These are phyloP conservation scores for Salmacisia buchloeana DNA, from an alignment of 1,284 basidiomycete species.

Conservation along the genomic window DNA sequence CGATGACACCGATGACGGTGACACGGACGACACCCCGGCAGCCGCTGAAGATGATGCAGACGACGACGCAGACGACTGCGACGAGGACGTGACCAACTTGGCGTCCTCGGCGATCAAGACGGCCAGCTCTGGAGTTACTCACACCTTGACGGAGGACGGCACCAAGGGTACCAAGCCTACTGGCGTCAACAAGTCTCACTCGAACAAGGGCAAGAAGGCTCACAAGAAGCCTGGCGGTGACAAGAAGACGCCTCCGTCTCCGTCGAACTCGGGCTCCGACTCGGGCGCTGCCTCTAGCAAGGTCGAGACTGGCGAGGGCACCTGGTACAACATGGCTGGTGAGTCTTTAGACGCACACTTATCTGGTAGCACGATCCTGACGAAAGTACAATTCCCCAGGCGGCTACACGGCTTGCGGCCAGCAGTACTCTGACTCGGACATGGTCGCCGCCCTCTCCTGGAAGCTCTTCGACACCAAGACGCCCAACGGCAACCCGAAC, in stretches of 20 bases:
- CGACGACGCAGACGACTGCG: conserved; percentile 1
- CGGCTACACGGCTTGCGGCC: conserved; percentile 42
- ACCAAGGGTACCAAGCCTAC: too few relatives aligned
- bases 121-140: too few relatives aligned
- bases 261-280: neutral
- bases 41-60: neutral
- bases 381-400: neutral
- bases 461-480: conserved; percentile 26
- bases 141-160: too few relatives aligned
- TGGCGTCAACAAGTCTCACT: too few relatives aligned
- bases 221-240: too few relatives aligned
- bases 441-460: conserved; percentile 41
- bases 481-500: conserved; percentile 41
- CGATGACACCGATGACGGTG: conserved; percentile 12
- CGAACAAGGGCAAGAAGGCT: too few relatives aligned
- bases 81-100: neutral
- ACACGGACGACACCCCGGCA: neutral
- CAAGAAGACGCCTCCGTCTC: too few relatives aligned
- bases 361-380: too few relatives aligned
- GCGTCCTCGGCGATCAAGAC: too few relatives aligned
- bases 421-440: conserved; percentile 30
- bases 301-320: conserved; percentile 45
- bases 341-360: too few relatives aligned
- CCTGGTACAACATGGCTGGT: conserved; percentile 28
- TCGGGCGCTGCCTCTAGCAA: conserved; percentile 15